Percentiles rank a stretch among this genome's conserved stretches.
Evolutionary conservation across 345 rosid species (phyloP).

Genomic region (Gossypium herbaceum): DNA sequence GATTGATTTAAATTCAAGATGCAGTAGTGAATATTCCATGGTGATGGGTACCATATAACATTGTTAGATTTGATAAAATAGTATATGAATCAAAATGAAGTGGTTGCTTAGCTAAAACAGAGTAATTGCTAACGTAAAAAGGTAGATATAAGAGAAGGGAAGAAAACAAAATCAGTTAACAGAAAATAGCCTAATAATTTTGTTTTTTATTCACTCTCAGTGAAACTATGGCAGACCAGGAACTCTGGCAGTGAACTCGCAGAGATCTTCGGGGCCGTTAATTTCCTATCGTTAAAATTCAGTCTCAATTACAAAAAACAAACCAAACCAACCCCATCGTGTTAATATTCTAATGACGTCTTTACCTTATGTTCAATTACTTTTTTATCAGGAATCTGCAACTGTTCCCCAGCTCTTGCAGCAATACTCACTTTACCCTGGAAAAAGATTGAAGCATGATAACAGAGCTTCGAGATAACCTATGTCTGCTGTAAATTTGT

Average conservation of each 20-base stretch:
- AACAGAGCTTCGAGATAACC: too few relatives aligned
- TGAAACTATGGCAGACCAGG: neutral
- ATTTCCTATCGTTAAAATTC: conserved; percentile 44
- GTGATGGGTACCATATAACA: too few relatives aligned
- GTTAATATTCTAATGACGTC: neutral
- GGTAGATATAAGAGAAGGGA: too few relatives aligned
- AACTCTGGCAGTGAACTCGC: conserved; percentile 6
- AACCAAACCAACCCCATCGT: neutral
- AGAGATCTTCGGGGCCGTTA: conserved; percentile 72
- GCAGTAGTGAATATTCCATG: too few relatives aligned
- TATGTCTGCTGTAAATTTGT: too few relatives aligned
- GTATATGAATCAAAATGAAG: too few relatives aligned
- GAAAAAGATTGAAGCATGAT: neutral
- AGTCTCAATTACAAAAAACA: neutral
- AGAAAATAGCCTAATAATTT: too few relatives aligned
- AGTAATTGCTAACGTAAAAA: too few relatives aligned
- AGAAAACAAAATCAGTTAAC: too few relatives aligned
- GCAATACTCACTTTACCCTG: conserved; percentile 73
- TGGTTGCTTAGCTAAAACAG: too few relatives aligned
- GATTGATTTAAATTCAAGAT: too few relatives aligned
- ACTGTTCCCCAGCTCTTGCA: conserved; percentile 64
- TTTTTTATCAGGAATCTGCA: conserved; percentile 70
- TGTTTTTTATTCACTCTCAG: neutral
- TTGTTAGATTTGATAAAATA: too few relatives aligned
- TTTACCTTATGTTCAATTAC: conserved; percentile 80